Percentiles rank a stretch among this genome's conserved stretches.
Evolutionary conservation across 768 basidiomycete species (phyloP).

Genomic region (Gloeopeniophorella convolvens): DNA sequence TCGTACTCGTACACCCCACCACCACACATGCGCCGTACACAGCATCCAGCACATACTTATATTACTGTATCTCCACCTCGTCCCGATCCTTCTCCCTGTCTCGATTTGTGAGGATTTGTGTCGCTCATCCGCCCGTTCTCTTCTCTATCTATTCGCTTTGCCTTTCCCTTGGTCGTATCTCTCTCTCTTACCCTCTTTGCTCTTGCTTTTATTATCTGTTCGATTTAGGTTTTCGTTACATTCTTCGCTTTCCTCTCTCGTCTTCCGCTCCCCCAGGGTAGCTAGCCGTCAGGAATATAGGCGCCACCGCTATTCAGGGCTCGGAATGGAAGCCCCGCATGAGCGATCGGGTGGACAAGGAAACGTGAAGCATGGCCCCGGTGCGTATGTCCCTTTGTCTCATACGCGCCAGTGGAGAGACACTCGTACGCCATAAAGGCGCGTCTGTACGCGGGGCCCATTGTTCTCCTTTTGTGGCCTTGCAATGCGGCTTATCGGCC

Average conservation of each 20-base stretch:
- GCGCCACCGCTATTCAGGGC: conserved; percentile 6
- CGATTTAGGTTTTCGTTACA: conserved; percentile 2
- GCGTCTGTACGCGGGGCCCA: no score
- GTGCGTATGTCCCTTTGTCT: background rate
- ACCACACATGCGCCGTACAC: conserved; percentile 6
- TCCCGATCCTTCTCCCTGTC: background rate
- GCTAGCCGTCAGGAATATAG: conserved; percentile 6
- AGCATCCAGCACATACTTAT: conserved; percentile 8
- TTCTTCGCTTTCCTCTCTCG: background rate
- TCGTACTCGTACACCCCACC: background rate
- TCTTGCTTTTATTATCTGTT: conserved; percentile 9
- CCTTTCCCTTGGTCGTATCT: conserved; percentile 1
- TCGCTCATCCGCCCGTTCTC: background rate
- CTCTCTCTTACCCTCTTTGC: background rate
- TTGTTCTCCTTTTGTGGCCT: no score
- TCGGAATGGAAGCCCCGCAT: background rate
- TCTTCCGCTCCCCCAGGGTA: conserved; percentile 3
- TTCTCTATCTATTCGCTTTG: background rate
- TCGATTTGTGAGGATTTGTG: conserved; percentile 15
- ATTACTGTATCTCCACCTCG: conserved; percentile 7
- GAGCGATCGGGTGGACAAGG: background rate
- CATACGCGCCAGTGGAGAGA: no score
- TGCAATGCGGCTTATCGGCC: no score
- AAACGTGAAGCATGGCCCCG: no score
- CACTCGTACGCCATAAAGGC: no score